A percentile compares a stretch with the other conserved stretches of the same genome.
phyloP scores from a whole-genome alignment of 108 stramenopile species.

The Ochromonas danica region DNA sequence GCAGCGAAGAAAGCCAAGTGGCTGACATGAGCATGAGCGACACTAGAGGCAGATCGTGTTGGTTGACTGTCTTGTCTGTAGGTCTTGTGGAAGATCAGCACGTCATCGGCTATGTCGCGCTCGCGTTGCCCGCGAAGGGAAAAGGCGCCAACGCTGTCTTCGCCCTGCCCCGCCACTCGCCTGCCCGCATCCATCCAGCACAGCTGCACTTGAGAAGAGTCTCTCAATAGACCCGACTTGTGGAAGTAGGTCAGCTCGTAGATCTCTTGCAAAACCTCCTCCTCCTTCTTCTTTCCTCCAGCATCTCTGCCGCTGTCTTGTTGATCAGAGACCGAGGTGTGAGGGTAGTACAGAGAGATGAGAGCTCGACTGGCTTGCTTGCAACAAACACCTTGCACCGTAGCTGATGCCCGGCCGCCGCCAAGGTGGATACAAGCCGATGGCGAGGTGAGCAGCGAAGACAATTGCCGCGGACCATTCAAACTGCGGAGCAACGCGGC shows the following conservation, averaged over 20 bases:
- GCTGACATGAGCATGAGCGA: not conserved
- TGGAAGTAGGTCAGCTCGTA: slow-evolving; percentile 9
- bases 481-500: too few species aligned
- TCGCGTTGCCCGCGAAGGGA: not conserved
- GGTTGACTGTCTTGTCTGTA: too few species aligned
- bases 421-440: slow-evolving; percentile 25
- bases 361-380: slow-evolving; percentile 23
- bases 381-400: slow-evolving; percentile 7
- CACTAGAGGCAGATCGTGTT: too few species aligned
- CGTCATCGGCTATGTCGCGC: not conserved
- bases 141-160: slow-evolving; percentile 1
- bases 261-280: not conserved
- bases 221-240: too few species aligned
- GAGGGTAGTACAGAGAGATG: not conserved
- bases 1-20: too few species aligned
- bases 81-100: not conserved
- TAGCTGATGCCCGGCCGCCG: not conserved
- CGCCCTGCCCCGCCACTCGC: not conserved
- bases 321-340: not conserved
- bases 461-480: not conserved
- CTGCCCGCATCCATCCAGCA: too few species aligned
- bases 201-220: too few species aligned
- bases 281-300: not conserved
- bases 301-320: not conserved
- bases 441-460: slow-evolving; percentile 21